phyloP scores from a whole-genome alignment of 1,284 basidiomycete genomes.

The Serendipita sp. region DNA sequence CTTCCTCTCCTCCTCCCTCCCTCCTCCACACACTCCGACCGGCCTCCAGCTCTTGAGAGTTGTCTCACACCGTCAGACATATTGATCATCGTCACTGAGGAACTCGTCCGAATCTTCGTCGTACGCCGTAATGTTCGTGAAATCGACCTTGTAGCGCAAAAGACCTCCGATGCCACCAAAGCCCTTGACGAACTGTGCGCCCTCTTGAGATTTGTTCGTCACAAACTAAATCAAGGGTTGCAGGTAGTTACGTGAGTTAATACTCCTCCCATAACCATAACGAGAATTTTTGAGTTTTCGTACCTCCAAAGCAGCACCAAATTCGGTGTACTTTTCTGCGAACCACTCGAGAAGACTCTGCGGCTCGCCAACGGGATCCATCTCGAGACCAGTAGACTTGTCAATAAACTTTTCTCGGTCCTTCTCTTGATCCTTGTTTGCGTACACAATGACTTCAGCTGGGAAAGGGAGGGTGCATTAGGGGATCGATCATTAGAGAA shows the following conservation, averaged over 20 bases:
- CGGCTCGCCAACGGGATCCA: constrained; percentile 69
- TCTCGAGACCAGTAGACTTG: constrained; percentile 87
- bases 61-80: constrained; percentile 59
- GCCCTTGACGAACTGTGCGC: constrained; percentile 46
- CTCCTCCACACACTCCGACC: background rate
- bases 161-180: constrained; percentile 49
- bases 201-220: constrained; percentile 40
- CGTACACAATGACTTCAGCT: constrained; percentile 77
- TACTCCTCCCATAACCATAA: too few relatives aligned
- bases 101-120: constrained; percentile 77
- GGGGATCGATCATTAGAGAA: background rate
- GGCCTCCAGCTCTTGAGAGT: background rate
- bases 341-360: constrained; percentile 92
- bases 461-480: constrained; percentile 8
- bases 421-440: constrained; percentile 69
- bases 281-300: background rate
- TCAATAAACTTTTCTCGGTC: constrained; percentile 91
- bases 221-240: constrained; percentile 18
- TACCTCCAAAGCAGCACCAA: constrained; percentile 83
- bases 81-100: constrained; percentile 54
- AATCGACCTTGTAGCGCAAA: constrained; percentile 71
- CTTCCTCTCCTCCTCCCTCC: background rate
- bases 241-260: too few relatives aligned
- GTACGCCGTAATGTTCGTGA: constrained; percentile 56
- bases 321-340: constrained; percentile 95